Evolutionary conservation across 2,329 filamentous ascomycete genomes (phyloP).

Genomic region (Xylaria sp.): DNA sequence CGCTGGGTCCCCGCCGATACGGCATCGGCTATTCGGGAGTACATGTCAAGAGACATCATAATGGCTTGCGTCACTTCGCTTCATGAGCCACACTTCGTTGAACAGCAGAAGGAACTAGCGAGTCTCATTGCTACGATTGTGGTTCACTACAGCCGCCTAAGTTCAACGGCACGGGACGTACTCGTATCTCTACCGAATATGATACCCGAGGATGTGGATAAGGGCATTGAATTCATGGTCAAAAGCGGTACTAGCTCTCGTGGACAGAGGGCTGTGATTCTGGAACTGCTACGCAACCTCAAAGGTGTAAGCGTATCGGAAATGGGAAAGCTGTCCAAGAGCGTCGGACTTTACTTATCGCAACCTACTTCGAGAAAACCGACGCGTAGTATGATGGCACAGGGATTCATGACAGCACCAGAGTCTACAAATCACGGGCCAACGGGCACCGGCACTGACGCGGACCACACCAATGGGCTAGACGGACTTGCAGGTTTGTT

Average conservation of each 20-base stretch:
- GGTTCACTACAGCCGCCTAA: conserved; percentile 72
- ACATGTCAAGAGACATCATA: conserved; percentile 85
- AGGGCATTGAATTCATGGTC: conserved; percentile 65
- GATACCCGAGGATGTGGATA: conserved; percentile 68
- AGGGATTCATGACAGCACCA: conserved; percentile 67
- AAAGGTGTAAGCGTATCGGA: conserved; percentile 93
- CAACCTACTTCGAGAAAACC: conserved; percentile 47
- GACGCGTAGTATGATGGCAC: conserved; percentile 64
- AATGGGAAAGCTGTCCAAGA: conserved; percentile 79
- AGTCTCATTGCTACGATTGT: conserved; percentile 86
- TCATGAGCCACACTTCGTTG: conserved; percentile 95
- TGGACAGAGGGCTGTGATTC: conserved; percentile 78
- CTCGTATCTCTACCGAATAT: conserved; percentile 83
- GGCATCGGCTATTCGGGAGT: conserved; percentile 77
- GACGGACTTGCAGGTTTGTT: conserved; percentile 62
- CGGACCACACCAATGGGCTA: conserved; percentile 52
- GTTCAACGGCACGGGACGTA: conserved; percentile 73
- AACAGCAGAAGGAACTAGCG: conserved; percentile 91
- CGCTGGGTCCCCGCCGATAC: conserved; percentile 59
- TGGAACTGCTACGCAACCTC: conserved; percentile 84
- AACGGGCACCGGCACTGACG: conserved; percentile 24
- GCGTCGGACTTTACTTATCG: conserved; percentile 44
- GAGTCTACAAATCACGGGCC: conserved; percentile 35
- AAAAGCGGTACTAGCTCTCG: conserved; percentile 67
- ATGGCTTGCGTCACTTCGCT: conserved; percentile 89